These are phyloP conservation scores for Globisporangium alternatum DNA, from an alignment of 352 stramenopile species.

Conservation along the genomic window DNA sequence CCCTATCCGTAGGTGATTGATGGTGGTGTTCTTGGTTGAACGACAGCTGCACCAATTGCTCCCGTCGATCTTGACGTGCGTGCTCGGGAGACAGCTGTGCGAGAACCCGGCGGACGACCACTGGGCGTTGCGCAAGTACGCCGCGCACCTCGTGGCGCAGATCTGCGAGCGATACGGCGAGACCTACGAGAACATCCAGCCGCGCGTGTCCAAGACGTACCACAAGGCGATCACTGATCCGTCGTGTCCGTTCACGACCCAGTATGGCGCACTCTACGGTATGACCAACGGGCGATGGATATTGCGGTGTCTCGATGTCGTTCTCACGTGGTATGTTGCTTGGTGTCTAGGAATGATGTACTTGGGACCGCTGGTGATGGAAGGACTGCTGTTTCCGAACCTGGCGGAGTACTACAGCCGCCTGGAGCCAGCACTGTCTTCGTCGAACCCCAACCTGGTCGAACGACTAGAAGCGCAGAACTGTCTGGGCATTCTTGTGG, in stretches of 20 bases:
- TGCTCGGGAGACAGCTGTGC: constrained; percentile 89
- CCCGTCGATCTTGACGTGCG: constrained; percentile 90
- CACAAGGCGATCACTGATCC: constrained; percentile 84
- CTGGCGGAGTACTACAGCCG: constrained; percentile 82
- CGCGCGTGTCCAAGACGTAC: constrained; percentile 89
- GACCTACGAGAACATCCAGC: constrained; percentile 91
- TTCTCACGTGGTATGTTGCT: not conserved
- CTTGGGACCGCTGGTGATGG: constrained; percentile 91
- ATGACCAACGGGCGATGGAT: constrained; percentile 4
- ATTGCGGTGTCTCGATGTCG: not conserved
- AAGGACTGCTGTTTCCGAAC: constrained; percentile 91
- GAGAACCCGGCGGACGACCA: constrained; percentile 86
- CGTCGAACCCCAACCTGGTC: constrained; percentile 71
- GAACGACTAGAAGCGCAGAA: constrained; percentile 83
- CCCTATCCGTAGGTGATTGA: not conserved
- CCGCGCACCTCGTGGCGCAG: constrained; percentile 73
- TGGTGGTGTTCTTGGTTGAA: not conserved
- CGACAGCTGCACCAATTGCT: constrained; percentile 91
- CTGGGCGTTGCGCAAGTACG: constrained; percentile 89
- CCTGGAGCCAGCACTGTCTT: constrained; percentile 78
- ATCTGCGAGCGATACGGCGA: constrained; percentile 86
- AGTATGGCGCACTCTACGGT: constrained; percentile 92
- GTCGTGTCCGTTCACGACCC: constrained; percentile 77
- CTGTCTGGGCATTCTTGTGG: constrained; percentile 84
- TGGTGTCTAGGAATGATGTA: constrained; percentile 67